phyloP scores from a whole-genome alignment of 805 yeast genomes.

The Schwanniomyces pseudopolymorphus region DNA sequence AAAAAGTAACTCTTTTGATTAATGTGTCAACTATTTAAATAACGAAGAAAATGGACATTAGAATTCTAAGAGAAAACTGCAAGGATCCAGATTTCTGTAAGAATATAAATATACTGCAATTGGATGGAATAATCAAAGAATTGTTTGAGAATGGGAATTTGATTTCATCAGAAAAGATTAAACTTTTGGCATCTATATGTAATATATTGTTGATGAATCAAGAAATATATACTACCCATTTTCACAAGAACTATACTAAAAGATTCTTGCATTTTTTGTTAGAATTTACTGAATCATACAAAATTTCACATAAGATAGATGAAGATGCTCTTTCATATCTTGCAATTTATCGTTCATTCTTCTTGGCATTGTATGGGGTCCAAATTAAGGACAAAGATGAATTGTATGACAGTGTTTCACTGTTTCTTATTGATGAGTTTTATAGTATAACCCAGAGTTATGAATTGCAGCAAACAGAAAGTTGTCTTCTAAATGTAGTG shows the following conservation, averaged over 20 bases:
- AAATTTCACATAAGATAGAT: background rate
- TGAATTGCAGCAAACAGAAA: background rate
- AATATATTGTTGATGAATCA: slow-evolving; percentile 26
- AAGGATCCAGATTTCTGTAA: slow-evolving; percentile 12
- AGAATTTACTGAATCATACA: background rate
- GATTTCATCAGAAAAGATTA: background rate
- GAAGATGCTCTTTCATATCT: slow-evolving; percentile 13
- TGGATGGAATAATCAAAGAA: slow-evolving; percentile 55
- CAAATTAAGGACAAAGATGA: slow-evolving; percentile 7
- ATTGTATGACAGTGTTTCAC: slow-evolving; percentile 9
- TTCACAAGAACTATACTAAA: slow-evolving; percentile 18
- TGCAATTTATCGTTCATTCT: slow-evolving; percentile 23
- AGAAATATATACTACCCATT: slow-evolving; percentile 15
- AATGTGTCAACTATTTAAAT: background rate
- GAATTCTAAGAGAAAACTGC: slow-evolving; percentile 10
- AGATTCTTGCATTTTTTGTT: slow-evolving; percentile 7
- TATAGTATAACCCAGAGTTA: slow-evolving; percentile 7
- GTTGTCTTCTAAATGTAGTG: slow-evolving; percentile 9
- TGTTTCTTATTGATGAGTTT: slow-evolving; percentile 14
- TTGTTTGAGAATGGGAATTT: background rate
- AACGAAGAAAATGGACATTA: slow-evolving; percentile 4
- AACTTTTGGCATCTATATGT: slow-evolving; percentile 22
- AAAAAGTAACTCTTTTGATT: too few relatives aligned
- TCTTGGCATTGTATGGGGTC: slow-evolving; percentile 25
- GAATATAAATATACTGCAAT: slow-evolving; percentile 44